phyloP scores from a whole-genome alignment of 208 protist genomes.

The Borovskyia barvae region DNA sequence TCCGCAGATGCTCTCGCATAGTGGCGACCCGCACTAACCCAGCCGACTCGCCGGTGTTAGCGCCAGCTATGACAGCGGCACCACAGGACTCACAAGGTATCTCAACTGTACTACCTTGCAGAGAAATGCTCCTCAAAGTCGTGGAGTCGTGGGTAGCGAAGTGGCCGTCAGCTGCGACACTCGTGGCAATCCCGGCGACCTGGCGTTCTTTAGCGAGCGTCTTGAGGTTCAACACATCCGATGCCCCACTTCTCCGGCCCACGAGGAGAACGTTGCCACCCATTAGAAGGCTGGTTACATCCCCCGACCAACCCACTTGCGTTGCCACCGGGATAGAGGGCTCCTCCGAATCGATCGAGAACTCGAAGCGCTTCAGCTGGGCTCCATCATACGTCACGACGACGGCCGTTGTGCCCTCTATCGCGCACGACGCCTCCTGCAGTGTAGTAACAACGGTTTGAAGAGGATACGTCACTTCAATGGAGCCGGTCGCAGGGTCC shows the following conservation, averaged over 20 bases:
- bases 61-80: constrained; percentile 13
- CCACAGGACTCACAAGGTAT: constrained; percentile 19
- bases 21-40: constrained; percentile 28
- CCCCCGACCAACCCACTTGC: background rate
- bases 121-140: constrained; percentile 9
- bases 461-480: constrained; percentile 54
- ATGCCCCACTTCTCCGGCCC: constrained; percentile 1
- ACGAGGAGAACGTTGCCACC: constrained; percentile 15
- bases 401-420: constrained; percentile 20
- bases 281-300: constrained; percentile 19
- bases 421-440: constrained; percentile 33
- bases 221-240: constrained; percentile 15
- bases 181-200: constrained; percentile 18
- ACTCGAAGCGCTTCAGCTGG: constrained; percentile 33
- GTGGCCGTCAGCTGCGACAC: constrained; percentile 22
- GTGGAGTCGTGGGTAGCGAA: constrained; percentile 24
- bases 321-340: constrained; percentile 22
- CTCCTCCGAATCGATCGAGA: constrained; percentile 34
- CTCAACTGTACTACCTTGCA: constrained; percentile 3
- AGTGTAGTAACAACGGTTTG: constrained; percentile 1
- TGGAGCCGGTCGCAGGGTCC: constrained; percentile 40
- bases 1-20: constrained; percentile 2
- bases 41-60: constrained; percentile 7
- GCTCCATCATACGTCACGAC: constrained; percentile 29
- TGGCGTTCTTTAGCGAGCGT: constrained; percentile 11